A percentile compares a stretch with the other conserved stretches of the same genome.
Conservation (phyloP, 1,284 basidiomycete species). For the Trichosporon ovoides region DNA sequence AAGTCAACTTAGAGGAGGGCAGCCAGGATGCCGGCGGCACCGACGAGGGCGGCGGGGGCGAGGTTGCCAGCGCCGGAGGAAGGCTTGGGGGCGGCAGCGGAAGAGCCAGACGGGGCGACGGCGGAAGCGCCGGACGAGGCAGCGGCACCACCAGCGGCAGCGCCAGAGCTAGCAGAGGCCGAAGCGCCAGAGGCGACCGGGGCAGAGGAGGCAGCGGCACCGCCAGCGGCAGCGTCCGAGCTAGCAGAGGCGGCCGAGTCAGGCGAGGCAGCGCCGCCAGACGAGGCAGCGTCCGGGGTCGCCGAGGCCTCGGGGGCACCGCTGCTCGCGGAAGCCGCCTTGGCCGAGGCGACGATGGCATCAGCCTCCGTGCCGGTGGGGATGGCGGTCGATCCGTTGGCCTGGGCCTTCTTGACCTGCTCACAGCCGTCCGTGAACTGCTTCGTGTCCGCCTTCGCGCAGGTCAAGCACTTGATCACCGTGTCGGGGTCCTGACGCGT, state of each 20-base stretch:
- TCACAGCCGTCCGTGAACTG: not conserved
- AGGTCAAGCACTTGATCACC: not conserved
- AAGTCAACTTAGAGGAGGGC: not conserved
- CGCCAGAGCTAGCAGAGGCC: too few species aligned
- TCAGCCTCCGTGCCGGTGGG: not conserved
- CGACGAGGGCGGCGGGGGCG: constrained; percentile 8
- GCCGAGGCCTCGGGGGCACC: not conserved
- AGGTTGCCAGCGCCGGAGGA: not conserved
- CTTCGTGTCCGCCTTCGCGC: not conserved
- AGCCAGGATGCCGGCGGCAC: constrained; percentile 6
- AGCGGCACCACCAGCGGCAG: not conserved
- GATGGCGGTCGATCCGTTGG: not conserved
- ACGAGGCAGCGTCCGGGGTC: not conserved
- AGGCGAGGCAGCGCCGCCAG: not conserved
- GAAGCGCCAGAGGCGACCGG: not conserved
- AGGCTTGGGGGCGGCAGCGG: not conserved
- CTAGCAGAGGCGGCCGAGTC: not conserved
- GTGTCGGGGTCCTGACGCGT: not conserved
- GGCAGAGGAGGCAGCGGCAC: not conserved
- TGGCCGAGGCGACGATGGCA: not conserved
- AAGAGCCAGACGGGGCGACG: not conserved
- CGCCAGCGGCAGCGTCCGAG: not conserved
- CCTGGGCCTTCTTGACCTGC: not conserved
- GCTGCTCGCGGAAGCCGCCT: not conserved
- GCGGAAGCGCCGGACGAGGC: not conserved